Conservation (phyloP, 495 filamentous ascomycete genomes). For the Astrothelium macrocarpum region DNA sequence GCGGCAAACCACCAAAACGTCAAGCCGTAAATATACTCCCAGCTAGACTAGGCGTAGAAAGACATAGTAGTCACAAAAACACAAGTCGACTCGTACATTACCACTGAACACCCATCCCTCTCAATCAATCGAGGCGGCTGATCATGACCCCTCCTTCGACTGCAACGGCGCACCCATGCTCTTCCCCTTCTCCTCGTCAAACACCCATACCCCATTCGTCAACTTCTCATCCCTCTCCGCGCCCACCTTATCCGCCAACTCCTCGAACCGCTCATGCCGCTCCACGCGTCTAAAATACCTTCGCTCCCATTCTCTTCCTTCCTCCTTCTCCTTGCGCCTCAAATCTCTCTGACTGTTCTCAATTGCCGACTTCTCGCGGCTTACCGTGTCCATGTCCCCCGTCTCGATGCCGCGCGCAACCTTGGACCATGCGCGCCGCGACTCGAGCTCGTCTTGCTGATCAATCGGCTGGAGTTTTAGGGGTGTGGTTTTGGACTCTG, state of each 20-base stretch:
- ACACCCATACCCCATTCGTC: conserved; percentile 84
- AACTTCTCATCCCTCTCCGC: conserved; percentile 56
- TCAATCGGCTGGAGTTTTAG: conserved; percentile 66
- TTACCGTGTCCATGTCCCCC: conserved; percentile 75
- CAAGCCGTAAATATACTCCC: too few species aligned
- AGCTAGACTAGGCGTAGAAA: too few species aligned
- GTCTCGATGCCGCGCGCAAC: conserved; percentile 70
- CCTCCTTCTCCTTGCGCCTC: conserved; percentile 68
- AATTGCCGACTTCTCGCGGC: conserved; percentile 73
- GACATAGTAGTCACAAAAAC: too few species aligned
- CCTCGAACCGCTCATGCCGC: conserved; percentile 46
- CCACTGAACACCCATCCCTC: not conserved
- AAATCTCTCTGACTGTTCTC: conserved; percentile 83
- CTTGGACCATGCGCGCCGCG: conserved; percentile 76
- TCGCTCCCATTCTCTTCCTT: conserved; percentile 72
- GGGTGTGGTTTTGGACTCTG: conserved; percentile 49
- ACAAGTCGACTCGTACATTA: not conserved
- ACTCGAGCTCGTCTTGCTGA: conserved; percentile 78
- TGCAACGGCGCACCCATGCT: conserved; percentile 33
- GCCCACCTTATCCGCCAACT: conserved; percentile 50
- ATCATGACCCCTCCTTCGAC: not conserved
- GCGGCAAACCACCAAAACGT: too few species aligned
- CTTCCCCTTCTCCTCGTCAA: conserved; percentile 56
- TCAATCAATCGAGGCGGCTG: too few species aligned
- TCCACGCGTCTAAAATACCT: conserved; percentile 64